Conservation (phyloP, 2,329 filamentous ascomycete genomes). For the Aureobasidium subglaciale region DNA sequence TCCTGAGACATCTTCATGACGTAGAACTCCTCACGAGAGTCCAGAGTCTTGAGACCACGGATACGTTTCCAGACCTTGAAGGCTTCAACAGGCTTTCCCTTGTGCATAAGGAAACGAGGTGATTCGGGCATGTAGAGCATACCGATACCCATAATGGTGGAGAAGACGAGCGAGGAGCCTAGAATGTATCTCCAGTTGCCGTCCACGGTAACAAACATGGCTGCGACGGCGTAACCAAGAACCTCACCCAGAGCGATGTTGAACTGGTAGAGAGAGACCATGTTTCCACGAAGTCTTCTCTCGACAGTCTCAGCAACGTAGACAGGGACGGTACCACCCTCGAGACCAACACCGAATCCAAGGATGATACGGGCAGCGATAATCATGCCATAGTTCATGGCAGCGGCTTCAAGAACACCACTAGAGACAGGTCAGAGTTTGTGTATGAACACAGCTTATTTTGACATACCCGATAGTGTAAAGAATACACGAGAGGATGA, state of each 20-base stretch:
- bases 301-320: constrained; percentile 70
- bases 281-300: constrained; percentile 58
- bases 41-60: constrained; percentile 50
- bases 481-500: constrained; percentile 60
- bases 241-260: constrained; percentile 71
- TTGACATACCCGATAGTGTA: constrained; percentile 52
- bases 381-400: constrained; percentile 65
- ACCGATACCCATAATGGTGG: constrained; percentile 37
- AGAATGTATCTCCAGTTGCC: constrained; percentile 71
- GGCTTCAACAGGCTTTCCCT: constrained; percentile 51
- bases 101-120: constrained; percentile 64
- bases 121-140: constrained; percentile 67
- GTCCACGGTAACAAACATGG: constrained; percentile 61
- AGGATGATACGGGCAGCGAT: constrained; percentile 61
- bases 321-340: constrained; percentile 67
- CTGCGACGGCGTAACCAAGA: constrained; percentile 63
- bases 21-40: constrained; percentile 63
- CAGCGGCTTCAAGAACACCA: constrained; percentile 59
- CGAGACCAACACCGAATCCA: constrained; percentile 61
- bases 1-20: constrained; percentile 60
- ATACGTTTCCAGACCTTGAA: constrained; percentile 69
- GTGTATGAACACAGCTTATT: not conserved
- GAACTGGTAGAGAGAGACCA: constrained; percentile 68
- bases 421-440: constrained; percentile 24
- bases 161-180: constrained; percentile 33